These are phyloP conservation scores for Haematococcus lacustris DNA, from an alignment of 139 green algal genomes.

Conservation along the genomic window DNA sequence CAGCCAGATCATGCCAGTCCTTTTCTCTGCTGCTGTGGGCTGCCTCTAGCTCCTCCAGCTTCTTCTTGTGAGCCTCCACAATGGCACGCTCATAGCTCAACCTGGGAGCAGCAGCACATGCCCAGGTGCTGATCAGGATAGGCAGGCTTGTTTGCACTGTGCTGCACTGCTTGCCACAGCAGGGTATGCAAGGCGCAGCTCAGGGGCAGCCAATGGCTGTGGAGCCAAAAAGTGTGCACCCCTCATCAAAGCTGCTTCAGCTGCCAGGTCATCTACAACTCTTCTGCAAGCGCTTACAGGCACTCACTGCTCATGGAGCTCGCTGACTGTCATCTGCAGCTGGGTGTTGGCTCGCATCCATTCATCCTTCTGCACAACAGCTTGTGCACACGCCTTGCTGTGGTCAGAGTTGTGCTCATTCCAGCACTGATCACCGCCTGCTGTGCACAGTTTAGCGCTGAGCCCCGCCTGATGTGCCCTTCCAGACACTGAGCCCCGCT, in stretches of 20 bases:
- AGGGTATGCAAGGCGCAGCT: background rate
- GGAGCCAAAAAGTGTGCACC: background rate
- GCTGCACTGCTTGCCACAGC: no score
- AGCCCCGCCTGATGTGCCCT: no score
- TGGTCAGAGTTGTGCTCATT: no score
- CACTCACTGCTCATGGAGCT: conserved; percentile 5
- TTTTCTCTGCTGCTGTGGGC: conserved; percentile 7
- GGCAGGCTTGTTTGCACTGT: no score
- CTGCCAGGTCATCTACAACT: background rate
- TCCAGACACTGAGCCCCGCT: no score
- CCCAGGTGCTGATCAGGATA: no score
- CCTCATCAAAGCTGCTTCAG: background rate
- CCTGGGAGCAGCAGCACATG: no score
- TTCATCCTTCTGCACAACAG: no score
- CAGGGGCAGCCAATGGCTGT: background rate
- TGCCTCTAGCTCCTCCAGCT: conserved; percentile 3
- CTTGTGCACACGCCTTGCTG: no score
- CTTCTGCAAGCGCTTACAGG: background rate
- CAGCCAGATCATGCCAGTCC: conserved; percentile 10
- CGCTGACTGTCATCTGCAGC: background rate
- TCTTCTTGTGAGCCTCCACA: background rate
- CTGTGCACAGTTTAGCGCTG: no score
- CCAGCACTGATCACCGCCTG: no score
- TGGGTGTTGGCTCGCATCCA: no score
- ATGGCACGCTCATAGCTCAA: conserved; percentile 4